Conservation (phyloP, 257 asterid genomes). For the Lycium ferocissimum region DNA sequence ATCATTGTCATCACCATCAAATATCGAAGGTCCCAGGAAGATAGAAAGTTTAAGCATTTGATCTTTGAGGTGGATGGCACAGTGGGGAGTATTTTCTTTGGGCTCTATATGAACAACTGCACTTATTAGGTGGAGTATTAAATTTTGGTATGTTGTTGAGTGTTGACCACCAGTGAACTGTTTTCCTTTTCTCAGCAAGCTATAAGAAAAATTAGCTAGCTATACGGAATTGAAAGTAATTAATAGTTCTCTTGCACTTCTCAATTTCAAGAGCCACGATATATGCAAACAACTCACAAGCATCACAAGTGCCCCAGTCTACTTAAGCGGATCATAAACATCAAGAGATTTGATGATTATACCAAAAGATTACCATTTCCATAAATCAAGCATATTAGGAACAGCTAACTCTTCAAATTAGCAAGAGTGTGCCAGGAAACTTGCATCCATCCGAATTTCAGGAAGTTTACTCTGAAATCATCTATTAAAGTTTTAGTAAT, state of each 20-base stretch:
- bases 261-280: slow-evolving; percentile 19
- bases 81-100: not conserved
- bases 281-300: not conserved
- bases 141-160: not conserved
- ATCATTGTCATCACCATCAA: not conserved
- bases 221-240: not conserved
- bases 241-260: not conserved
- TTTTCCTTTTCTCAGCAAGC: not conserved
- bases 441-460: not conserved
- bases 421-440: slow-evolving; percentile 2
- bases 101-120: not conserved
- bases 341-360: slow-evolving; percentile 5
- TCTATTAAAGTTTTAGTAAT: not conserved
- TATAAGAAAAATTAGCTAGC: not conserved
- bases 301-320: not conserved
- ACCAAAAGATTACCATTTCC: slow-evolving; percentile 17
- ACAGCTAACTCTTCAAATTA: slow-evolving; percentile 20
- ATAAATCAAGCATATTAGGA: not conserved
- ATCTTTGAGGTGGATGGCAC: not conserved
- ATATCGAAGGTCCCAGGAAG: not conserved
- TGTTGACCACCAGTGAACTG: not conserved
- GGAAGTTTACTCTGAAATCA: slow-evolving; percentile 5
- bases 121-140: not conserved
- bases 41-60: slow-evolving; percentile 3
- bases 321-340: not conserved